phyloP scores from a whole-genome alignment of 331 rosid genomes.

The Pyrus hybrid region DNA sequence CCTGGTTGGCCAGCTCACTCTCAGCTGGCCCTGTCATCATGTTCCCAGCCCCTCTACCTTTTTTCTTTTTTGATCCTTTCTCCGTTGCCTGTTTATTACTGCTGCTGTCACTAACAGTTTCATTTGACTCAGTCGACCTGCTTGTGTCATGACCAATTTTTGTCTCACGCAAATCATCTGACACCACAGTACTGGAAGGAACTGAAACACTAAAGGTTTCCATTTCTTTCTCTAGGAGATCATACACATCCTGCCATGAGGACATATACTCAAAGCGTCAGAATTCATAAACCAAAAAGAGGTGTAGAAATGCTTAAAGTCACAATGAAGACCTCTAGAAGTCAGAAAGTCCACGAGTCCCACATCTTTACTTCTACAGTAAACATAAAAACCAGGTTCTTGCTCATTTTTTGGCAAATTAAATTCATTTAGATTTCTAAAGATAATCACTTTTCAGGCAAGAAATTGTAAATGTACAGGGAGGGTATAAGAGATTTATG shows the following conservation, averaged over 20 bases:
- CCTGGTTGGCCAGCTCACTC: constrained; percentile 57
- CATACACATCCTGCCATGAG: constrained; percentile 59
- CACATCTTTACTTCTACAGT: not conserved
- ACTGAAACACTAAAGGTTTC: constrained; percentile 54
- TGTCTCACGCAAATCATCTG: constrained; percentile 38
- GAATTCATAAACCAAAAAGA: not conserved
- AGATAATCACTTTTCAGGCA: not conserved
- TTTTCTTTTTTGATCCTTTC: constrained; percentile 79
- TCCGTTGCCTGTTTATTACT: constrained; percentile 47
- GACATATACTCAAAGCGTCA: constrained; percentile 17
- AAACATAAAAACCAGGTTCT: not conserved
- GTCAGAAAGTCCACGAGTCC: not conserved
- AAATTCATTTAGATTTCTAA: not conserved
- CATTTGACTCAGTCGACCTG: constrained; percentile 49
- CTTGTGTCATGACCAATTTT: constrained; percentile 45
- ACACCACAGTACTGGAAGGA: constrained; percentile 29
- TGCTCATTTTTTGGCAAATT: not conserved
- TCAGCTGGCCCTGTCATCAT: constrained; percentile 38
- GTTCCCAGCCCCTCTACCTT: constrained; percentile 54
- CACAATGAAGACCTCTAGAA: not conserved
- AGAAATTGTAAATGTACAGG: not conserved
- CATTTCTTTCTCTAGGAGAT: constrained; percentile 67
- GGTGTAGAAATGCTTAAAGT: not conserved
- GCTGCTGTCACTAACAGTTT: constrained; percentile 38
- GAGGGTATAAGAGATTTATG: not conserved